Conservation (phyloP, 768 basidiomycete species). For the Boletellus ananiceps region DNA sequence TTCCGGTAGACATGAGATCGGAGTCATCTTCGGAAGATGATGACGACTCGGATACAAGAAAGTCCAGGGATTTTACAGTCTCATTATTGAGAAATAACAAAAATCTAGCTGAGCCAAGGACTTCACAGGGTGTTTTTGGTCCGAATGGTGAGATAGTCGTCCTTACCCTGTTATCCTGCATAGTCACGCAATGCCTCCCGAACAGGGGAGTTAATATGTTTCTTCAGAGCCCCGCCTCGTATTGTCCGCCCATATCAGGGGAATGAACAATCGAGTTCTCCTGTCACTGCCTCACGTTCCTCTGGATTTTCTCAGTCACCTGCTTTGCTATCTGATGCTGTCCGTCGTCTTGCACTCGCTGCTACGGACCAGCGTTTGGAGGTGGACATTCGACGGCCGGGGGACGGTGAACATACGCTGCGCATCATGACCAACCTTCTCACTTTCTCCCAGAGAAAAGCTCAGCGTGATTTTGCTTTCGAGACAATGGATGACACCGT, state of each 20-base stretch:
- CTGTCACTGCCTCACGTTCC: slow-evolving; percentile 29
- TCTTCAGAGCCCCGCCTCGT: slow-evolving; percentile 74
- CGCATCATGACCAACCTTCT: slow-evolving; percentile 76
- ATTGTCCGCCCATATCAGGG: slow-evolving; percentile 52
- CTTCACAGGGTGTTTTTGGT: slow-evolving; percentile 85
- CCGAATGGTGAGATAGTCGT: slow-evolving; percentile 61
- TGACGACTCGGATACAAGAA: slow-evolving; percentile 38
- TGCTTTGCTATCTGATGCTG: slow-evolving; percentile 67
- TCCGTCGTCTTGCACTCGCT: slow-evolving; percentile 58
- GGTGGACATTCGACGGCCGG: slow-evolving; percentile 40
- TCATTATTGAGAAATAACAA: slow-evolving; percentile 60
- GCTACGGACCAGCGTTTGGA: slow-evolving; percentile 51
- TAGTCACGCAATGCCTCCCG: slow-evolving; percentile 1
- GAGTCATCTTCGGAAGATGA: slow-evolving; percentile 70
- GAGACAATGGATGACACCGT: slow-evolving; percentile 34
- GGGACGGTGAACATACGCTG: slow-evolving; percentile 56
- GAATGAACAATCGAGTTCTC: slow-evolving; percentile 45
- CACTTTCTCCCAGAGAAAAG: slow-evolving; percentile 48
- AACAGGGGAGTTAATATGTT: slow-evolving; percentile 80
- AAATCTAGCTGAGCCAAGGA: slow-evolving; percentile 79
- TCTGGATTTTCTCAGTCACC: slow-evolving; percentile 54
- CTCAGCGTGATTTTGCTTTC: slow-evolving; percentile 37
- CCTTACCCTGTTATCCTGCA: neutral
- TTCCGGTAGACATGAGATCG: slow-evolving; percentile 41
- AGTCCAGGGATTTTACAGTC: slow-evolving; percentile 47